Evolutionary conservation across 208 protist genomes (phyloP).

Genomic region (Leishmania tropica): DNA sequence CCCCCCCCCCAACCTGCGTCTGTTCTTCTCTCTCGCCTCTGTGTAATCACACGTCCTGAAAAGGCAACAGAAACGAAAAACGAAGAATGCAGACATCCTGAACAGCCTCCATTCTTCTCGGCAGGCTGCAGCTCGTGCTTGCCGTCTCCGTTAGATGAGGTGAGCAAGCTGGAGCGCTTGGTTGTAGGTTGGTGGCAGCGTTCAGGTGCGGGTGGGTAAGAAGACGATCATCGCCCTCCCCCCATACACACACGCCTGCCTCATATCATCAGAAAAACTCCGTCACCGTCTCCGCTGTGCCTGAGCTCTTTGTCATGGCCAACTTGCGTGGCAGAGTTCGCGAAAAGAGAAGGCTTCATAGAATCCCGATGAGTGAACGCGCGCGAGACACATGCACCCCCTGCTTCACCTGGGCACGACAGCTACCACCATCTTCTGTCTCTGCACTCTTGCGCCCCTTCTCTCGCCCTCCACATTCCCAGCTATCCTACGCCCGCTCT

Average conservation of each 20-base stretch:
- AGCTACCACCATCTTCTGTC: background rate
- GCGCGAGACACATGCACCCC: background rate
- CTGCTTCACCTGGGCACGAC: background rate
- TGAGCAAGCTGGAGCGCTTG: background rate
- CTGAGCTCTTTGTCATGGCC: no score
- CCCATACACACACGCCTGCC: background rate
- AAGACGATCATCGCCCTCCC: background rate
- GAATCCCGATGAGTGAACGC: background rate
- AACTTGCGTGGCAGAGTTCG: background rate
- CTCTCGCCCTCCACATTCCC: background rate
- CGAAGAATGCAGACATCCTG: background rate
- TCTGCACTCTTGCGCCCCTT: background rate
- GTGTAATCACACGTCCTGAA: background rate
- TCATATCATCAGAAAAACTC: background rate
- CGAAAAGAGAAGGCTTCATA: background rate
- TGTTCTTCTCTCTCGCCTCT: background rate
- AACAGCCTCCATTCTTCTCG: background rate
- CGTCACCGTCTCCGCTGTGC: background rate
- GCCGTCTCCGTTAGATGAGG: background rate
- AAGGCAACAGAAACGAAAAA: background rate
- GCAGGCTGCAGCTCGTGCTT: background rate
- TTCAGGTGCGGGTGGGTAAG: background rate
- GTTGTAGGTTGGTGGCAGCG: background rate
- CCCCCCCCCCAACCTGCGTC: no score
- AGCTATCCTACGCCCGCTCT: background rate